phyloP scores from a whole-genome alignment of 805 yeast species.

The Clavispora fructus region DNA sequence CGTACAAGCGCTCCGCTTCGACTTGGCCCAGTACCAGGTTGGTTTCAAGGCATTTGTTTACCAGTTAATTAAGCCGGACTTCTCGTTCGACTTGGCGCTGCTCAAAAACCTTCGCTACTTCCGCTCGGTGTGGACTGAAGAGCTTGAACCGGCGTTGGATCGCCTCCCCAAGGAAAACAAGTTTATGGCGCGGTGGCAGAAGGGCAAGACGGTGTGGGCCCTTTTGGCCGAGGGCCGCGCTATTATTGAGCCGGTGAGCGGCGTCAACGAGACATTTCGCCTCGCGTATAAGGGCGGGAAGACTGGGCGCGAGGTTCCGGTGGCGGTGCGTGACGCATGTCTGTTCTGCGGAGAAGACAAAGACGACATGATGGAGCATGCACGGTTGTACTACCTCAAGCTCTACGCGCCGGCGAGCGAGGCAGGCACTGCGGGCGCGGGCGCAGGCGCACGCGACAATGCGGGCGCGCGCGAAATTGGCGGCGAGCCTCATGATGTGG shows the following conservation, averaged over 20 bases:
- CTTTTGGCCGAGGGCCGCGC: conserved; percentile 77
- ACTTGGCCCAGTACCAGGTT: conserved; percentile 34
- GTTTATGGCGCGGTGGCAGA: conserved; percentile 37
- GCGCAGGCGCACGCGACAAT: conserved; percentile 3
- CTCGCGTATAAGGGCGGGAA: conserved; percentile 24
- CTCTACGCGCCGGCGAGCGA: conserved; percentile 28
- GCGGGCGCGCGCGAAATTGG: conserved; percentile 10
- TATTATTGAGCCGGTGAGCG: conserved; percentile 79
- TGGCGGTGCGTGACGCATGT: conserved; percentile 73
- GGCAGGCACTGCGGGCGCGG: conserved; percentile 1
- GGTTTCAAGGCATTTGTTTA: conserved; percentile 41
- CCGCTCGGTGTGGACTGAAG: conserved; percentile 64
- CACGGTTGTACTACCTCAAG: conserved; percentile 68
- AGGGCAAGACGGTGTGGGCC: conserved; percentile 49
- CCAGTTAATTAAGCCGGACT: conserved; percentile 28
- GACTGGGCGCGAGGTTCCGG: conserved; percentile 38
- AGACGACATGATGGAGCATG: conserved; percentile 65
- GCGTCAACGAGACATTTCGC: conserved; percentile 71
- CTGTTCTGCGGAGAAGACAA: conserved; percentile 79
- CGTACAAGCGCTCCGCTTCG: conserved; percentile 38
- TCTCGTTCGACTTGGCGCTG: conserved; percentile 30
- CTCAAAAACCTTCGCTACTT: conserved; percentile 55
- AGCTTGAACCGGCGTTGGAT: conserved; percentile 50
- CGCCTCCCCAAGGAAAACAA: conserved; percentile 41
- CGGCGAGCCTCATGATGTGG: conserved; percentile 21